phyloP scores from a whole-genome alignment of 2,329 filamentous ascomycete genomes.

The Aspergillus fischeri region DNA sequence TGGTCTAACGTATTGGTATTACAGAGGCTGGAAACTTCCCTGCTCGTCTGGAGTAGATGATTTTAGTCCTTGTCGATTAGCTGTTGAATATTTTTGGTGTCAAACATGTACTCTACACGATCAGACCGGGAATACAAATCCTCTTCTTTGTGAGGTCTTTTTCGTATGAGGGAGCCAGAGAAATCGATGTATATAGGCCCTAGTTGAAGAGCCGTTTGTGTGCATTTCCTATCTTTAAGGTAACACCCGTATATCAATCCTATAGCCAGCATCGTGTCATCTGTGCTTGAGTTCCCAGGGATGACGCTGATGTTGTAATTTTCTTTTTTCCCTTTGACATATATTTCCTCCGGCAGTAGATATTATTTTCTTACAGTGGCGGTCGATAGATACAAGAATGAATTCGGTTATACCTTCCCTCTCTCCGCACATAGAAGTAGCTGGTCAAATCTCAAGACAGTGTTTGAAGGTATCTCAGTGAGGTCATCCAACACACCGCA shows the following conservation, averaged over 20 bases:
- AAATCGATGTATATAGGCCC: conserved; percentile 30
- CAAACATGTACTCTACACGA: conserved; percentile 39
- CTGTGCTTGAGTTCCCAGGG: too few species aligned
- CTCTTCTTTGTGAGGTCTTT: conserved; percentile 8
- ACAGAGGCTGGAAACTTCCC: conserved; percentile 57
- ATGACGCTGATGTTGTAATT: too few species aligned
- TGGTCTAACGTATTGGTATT: conserved; percentile 3
- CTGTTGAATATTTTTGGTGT: conserved; percentile 27
- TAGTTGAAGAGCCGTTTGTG: conserved; percentile 17
- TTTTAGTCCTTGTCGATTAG: conserved; percentile 25
- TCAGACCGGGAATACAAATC: conserved; percentile 28
- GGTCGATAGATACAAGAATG: neutral
- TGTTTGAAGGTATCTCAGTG: neutral
- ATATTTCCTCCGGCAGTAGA: neutral
- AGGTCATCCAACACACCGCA: neutral
- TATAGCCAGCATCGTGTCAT: neutral
- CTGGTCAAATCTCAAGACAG: neutral
- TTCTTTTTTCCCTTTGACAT: too few species aligned
- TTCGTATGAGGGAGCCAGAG: conserved; percentile 12
- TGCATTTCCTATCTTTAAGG: conserved; percentile 3
- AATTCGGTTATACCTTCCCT: neutral
- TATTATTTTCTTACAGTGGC: neutral
- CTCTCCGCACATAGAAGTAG: neutral
- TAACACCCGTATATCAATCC: neutral
- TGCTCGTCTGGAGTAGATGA: conserved; percentile 42